Percentiles rank a stretch among this genome's conserved stretches.
Evolutionary conservation across 1,284 basidiomycete species (phyloP).

Genomic region (Heterobasidion occidentale): DNA sequence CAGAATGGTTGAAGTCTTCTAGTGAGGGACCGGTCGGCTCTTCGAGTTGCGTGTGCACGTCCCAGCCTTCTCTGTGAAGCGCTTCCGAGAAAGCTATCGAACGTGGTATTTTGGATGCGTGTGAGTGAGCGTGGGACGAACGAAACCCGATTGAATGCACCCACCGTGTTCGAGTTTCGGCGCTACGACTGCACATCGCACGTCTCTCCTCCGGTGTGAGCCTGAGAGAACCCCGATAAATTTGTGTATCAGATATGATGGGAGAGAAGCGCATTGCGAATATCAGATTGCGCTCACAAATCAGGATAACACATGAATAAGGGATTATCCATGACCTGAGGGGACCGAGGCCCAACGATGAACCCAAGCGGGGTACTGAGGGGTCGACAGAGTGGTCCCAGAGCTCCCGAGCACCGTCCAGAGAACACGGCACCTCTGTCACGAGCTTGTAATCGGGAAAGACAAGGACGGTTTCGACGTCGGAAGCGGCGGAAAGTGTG

Average conservation of each 20-base stretch:
- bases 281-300: conserved; percentile 51
- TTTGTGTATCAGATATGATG: neutral
- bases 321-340: conserved; percentile 68
- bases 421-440: conserved; percentile 55
- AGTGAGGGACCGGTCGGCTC: conserved; percentile 54
- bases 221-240: conserved; percentile 36
- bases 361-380: conserved; percentile 36
- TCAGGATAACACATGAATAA: conserved; percentile 68
- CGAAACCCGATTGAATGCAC: conserved; percentile 12
- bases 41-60: conserved; percentile 68
- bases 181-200: conserved; percentile 82
- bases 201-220: conserved; percentile 88
- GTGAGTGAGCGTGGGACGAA: neutral
- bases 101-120: neutral
- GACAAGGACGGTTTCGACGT: conserved; percentile 70
- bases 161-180: conserved; percentile 72
- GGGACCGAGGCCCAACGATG: conserved; percentile 31
- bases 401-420: conserved; percentile 60
- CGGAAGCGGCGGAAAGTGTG: conserved; percentile 49
- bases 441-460: conserved; percentile 88
- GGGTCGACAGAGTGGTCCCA: conserved; percentile 61
- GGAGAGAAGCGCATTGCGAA: neutral
- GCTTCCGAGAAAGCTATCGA: conserved; percentile 49
- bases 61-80: conserved; percentile 63
- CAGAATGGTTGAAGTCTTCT: conserved; percentile 40